Conservation (phyloP, 208 protist genomes). For the Borovskyia barvae region DNA sequence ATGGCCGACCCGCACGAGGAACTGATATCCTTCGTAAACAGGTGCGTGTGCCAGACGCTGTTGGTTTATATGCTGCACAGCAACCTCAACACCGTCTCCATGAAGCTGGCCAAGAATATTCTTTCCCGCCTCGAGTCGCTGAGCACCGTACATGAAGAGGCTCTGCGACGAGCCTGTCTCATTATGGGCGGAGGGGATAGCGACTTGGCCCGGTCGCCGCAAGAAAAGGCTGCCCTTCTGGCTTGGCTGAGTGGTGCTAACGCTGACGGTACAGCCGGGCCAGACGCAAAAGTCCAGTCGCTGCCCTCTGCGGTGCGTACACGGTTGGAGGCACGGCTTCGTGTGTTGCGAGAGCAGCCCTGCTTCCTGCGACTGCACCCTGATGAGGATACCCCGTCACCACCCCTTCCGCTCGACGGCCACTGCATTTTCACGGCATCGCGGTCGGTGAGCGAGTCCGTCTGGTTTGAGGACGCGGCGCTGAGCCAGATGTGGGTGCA, state of each 20-base stretch:
- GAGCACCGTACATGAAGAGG: slow-evolving; percentile 36
- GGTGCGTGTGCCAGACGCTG: slow-evolving; percentile 48
- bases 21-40: slow-evolving; percentile 44
- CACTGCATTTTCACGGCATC: too few species aligned
- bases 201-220: too few species aligned
- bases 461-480: slow-evolving; percentile 33
- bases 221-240: too few species aligned
- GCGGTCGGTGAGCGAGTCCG: slow-evolving; percentile 17
- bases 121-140: slow-evolving; percentile 45
- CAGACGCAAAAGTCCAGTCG: background rate
- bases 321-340: slow-evolving; percentile 14
- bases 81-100: slow-evolving; percentile 39
- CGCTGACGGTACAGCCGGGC: too few species aligned
- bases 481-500: slow-evolving; percentile 34
- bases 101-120: slow-evolving; percentile 48
- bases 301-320: slow-evolving; percentile 12
- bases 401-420: too few species aligned
- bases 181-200: background rate
- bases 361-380: slow-evolving; percentile 4
- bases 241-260: too few species aligned
- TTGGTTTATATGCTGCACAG: slow-evolving; percentile 49
- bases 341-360: slow-evolving; percentile 19
- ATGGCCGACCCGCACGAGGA: slow-evolving; percentile 36
- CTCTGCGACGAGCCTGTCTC: slow-evolving; percentile 25
- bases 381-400: too few species aligned